phyloP scores from a whole-genome alignment of 208 protist species.

The Trypanosoma conorhini region DNA sequence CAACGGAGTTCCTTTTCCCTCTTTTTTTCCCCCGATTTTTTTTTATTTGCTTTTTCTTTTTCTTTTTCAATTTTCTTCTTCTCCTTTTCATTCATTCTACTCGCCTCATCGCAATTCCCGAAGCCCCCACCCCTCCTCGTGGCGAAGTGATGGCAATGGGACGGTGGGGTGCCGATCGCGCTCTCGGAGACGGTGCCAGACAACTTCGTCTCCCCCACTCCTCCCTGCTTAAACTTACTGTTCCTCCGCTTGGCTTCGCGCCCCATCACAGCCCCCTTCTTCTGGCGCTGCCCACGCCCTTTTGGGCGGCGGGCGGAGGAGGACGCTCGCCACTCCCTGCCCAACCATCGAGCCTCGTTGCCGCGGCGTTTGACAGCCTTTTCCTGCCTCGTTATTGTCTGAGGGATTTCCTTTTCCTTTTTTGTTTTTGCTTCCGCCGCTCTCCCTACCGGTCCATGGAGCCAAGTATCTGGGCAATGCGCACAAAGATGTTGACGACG shows the following conservation, averaged over 20 bases:
- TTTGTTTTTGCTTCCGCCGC: too few species aligned
- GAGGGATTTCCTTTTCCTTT: neutral
- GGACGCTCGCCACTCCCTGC: neutral
- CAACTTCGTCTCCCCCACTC: too few species aligned
- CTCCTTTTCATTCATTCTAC: neutral
- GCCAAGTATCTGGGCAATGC: slow-evolving; percentile 86
- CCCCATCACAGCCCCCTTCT: too few species aligned
- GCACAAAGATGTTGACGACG: slow-evolving; percentile 89
- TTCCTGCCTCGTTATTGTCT: neutral
- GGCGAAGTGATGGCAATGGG: too few species aligned
- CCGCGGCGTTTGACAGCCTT: slow-evolving; percentile 1
- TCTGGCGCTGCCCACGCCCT: too few species aligned
- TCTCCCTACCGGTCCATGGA: slow-evolving; percentile 35
- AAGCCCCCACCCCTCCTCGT: neutral
- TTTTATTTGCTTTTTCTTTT: neutral
- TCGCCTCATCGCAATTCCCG: neutral
- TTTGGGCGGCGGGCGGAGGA: neutral
- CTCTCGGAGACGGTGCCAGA: too few species aligned
- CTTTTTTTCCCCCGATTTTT: neutral
- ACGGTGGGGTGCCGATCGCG: too few species aligned
- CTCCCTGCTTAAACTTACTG: too few species aligned
- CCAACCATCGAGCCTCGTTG: neutral
- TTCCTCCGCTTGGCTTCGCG: too few species aligned
- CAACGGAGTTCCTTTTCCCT: slow-evolving; percentile 10
- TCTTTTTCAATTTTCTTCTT: neutral